Percentiles rank a stretch among this genome's conserved stretches.
These are phyloP conservation scores for Nicotiana rustica DNA, from an alignment of 305 asterid genomes.

Conservation along the genomic window DNA sequence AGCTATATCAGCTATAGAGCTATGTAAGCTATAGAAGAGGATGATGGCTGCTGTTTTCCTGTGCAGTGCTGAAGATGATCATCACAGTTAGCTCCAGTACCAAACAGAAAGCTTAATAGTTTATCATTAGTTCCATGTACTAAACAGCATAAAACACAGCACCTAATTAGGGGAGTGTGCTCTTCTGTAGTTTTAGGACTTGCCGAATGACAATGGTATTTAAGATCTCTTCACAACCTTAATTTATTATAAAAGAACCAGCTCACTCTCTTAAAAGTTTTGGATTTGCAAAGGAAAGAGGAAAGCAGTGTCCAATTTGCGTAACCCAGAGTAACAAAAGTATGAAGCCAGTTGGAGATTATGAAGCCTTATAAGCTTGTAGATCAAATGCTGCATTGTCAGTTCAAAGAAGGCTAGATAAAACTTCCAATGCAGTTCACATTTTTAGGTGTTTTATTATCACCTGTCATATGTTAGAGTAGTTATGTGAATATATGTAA, in stretches of 20 bases:
- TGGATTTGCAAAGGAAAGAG: slow-evolving; percentile 1
- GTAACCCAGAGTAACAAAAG: background rate
- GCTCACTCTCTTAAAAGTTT: background rate
- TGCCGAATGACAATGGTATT: background rate
- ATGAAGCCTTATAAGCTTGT: slow-evolving; percentile 22
- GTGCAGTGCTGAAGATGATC: no score
- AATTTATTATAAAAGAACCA: background rate
- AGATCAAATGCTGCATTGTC: background rate
- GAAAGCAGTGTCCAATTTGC: slow-evolving; percentile 13
- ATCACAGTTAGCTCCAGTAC: no score
- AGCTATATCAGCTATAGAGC: no score
- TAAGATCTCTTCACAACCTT: background rate
- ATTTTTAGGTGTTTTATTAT: slow-evolving; percentile 25
- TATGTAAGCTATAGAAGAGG: no score
- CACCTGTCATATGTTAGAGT: background rate
- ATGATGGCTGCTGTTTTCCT: no score
- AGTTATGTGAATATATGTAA: no score
- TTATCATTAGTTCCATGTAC: background rate
- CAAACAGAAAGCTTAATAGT: background rate
- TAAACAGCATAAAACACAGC: background rate
- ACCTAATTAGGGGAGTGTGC: background rate
- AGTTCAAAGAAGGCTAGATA: background rate
- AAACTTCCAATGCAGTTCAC: slow-evolving; percentile 23
- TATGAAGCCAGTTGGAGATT: slow-evolving; percentile 25
- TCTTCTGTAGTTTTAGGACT: slow-evolving; percentile 27